Evolutionary conservation across 1,284 basidiomycete genomes (phyloP), one percentile per base, ranked within the genome.

Genomic region (Rhodotorula sp.): DNA sequence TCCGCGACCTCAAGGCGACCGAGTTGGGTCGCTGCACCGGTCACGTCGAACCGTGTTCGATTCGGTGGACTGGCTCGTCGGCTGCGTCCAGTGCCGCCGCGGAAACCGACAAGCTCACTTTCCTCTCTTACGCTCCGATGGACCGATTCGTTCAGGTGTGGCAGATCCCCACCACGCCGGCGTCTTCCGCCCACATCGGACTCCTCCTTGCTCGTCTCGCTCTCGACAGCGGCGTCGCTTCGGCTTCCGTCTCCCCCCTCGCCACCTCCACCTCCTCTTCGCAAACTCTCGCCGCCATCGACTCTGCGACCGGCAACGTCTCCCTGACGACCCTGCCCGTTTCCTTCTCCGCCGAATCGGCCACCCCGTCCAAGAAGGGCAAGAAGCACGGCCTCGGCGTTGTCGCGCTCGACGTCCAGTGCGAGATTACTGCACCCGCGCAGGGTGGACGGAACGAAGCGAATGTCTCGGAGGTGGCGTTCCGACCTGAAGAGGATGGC

Each of bases 131-230:
- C 67, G 68, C 76, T 10, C 43, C 71, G 8, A 56, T 71, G 21
- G 76, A 77, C 64, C 76, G 76, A 15, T 77, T 75, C 59, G 76
- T 77, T 18, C 76, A 75, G 62, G 10, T 77, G 52, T 77, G 76
- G 76, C 48, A 59, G 48, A 26, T 67, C 15, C 48, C 74, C 7
- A 20, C 69, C 29, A 31, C 26, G 16, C 63, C 63, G 2, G 47
- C 54, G 5, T 47, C 63, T 29, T 60, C 67, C 8, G 46, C 65
- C 5, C 54, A 68, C 20, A 62, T 63, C 31, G 76, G 69, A 1
- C 47, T 62, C 20, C 69, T 77, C 46, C 58, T 70, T 59, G 71
- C 76, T 15, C 71, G 74, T 47, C 67, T 77, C 64, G 71, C 65
- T 3, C 65, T 73, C 61, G 73, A 75, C 71, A 71, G 65, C 51